Percentiles rank a stretch among this genome's conserved stretches.
Conservation (phyloP, 1,284 basidiomycete genomes). For the Takashimella koratensis region DNA sequence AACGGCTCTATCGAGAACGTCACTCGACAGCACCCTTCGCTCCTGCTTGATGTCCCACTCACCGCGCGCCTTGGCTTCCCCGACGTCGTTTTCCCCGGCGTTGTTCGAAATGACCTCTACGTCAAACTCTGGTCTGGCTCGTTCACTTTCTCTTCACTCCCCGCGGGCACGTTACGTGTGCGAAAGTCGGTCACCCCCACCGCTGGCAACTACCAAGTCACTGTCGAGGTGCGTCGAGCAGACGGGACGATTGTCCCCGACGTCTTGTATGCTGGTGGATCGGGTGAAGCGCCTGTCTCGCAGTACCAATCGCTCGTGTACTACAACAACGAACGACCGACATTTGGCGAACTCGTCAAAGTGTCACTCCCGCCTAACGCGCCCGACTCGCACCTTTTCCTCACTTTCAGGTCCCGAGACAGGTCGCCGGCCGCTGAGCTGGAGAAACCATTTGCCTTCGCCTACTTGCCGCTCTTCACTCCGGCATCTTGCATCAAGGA, state of each 20-base stretch:
- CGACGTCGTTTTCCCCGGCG: slow-evolving; percentile 91
- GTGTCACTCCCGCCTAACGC: slow-evolving; percentile 68
- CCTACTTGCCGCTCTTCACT: slow-evolving; percentile 82
- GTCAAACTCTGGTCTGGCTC: slow-evolving; percentile 90
- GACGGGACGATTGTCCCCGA: slow-evolving; percentile 67
- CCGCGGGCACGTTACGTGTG: slow-evolving; percentile 49
- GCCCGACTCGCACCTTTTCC: slow-evolving; percentile 84
- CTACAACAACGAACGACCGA: slow-evolving; percentile 75
- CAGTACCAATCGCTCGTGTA: slow-evolving; percentile 89
- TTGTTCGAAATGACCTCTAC: slow-evolving; percentile 89
- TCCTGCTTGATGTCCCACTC: slow-evolving; percentile 76
- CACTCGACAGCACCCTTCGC: slow-evolving; percentile 76
- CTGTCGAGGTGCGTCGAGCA: slow-evolving; percentile 77
- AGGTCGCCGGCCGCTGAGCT: slow-evolving; percentile 55
- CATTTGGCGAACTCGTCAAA: slow-evolving; percentile 91
- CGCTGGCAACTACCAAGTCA: slow-evolving; percentile 73
- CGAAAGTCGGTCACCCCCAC: slow-evolving; percentile 32
- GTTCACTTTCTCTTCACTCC: slow-evolving; percentile 53
- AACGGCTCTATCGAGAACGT: slow-evolving; percentile 73
- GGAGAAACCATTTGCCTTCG: slow-evolving; percentile 86
- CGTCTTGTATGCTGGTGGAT: slow-evolving; percentile 73
- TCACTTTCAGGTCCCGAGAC: slow-evolving; percentile 73
- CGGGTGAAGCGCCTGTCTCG: slow-evolving; percentile 73
- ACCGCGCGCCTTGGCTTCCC: slow-evolving; percentile 92
- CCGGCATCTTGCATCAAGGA: slow-evolving; percentile 81